Evolutionary conservation across 1,284 basidiomycete species (phyloP), one percentile per base, ranked within the genome.

Genomic region (Malassezia caprae): DNA sequence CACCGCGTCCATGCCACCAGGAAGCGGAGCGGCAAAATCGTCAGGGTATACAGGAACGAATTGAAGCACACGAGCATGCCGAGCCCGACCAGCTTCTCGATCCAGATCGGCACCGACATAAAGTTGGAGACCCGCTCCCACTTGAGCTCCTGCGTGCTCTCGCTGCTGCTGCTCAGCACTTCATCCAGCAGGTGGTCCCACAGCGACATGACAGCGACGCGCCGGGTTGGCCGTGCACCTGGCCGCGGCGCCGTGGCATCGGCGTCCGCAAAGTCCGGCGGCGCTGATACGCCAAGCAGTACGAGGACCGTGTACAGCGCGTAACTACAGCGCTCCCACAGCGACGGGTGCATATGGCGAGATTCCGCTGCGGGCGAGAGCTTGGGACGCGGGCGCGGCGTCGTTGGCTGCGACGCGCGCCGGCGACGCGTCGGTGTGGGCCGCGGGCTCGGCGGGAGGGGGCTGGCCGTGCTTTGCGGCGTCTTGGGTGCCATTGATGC

Each of bases 51-150:
- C 3, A 99, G 82, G 77, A 96, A 96, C 3, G 90, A 90, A 76
- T 99, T 94, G 46, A 98, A 80, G 75, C 94, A 98, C 39, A 98
- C 82, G 31, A 94, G 78, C 64, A 89, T 88, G 11, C 94, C 94
- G 72, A 98, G 94, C 30, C 85, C 78, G 46, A 96, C 86, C 44
- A 93, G 88, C 88, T 94, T 93, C 76, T 99, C 94, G 61, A 94
- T 83, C 15, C 90, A 90, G 8, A 90, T 73, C 0, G 94, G 94
- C 37, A 98, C 89, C 53, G 83, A 85, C 59, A 99, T 78, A 71
- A 98, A 99, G 76, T 98, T 98, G 72, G 88, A 86, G 46, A 99
- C 91, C n/a, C 94, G 80, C 68, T 98, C 94, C 87, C 90, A 90
- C 76, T 90, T 90, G 63, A 90, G 78, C 72, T 93, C 90, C 68